Base-by-base conservation (phyloP, 1,284 basidiomycete species). In the Trichosporon sp. region DNA sequence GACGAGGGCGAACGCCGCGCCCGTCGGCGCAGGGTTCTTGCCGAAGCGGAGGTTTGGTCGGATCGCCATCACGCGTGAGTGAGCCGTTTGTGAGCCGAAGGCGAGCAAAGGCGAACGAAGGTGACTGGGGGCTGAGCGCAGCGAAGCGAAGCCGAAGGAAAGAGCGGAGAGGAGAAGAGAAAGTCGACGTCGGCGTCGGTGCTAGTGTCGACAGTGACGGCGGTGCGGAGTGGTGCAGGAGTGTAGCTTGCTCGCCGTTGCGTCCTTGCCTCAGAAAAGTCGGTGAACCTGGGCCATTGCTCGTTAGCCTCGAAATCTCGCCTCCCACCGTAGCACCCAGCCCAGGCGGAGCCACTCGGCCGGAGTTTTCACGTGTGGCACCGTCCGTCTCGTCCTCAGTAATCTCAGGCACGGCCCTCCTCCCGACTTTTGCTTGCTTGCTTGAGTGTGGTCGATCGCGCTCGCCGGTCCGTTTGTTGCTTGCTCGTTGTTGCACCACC, bases 1-100 rank as follows among this genome's bases (percentile, higher is more conserved):
- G 37, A 83, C 77, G 64, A 82, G 71, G 10, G 71, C 68, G 69
- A 79, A 82, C n/a, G 81, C 81, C 19, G 66, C 67, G 6, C 73
- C 59, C 65, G 46, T 75, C 64, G 67, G 75, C 26, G n/a, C 65
- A 54, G 37, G 40, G 31, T 31, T 37, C 16, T 35, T 32, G 3
- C 59, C 31, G 59, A 63, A 63, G 31, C 32, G 59, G 16, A 63
- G 59, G 12, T 43, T 12, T 70, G 32, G 64, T 31, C 38, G 38
- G 5, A n/a, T 21, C 64, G 38, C 8, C 64, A 65, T 40, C 14
- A 4, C 35, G 26, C 1, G 21, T 5, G 14, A 8, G 19, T 63
- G 5, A 61, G 56, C 8, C 6, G 14, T 37, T 10, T 4, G 32
- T 16, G 35, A 12, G n/a, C 32, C 51, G 56, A 16, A 61, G 56